phyloP scores from a whole-genome alignment of 257 asterid genomes.

The Plectranthus barbatus region DNA sequence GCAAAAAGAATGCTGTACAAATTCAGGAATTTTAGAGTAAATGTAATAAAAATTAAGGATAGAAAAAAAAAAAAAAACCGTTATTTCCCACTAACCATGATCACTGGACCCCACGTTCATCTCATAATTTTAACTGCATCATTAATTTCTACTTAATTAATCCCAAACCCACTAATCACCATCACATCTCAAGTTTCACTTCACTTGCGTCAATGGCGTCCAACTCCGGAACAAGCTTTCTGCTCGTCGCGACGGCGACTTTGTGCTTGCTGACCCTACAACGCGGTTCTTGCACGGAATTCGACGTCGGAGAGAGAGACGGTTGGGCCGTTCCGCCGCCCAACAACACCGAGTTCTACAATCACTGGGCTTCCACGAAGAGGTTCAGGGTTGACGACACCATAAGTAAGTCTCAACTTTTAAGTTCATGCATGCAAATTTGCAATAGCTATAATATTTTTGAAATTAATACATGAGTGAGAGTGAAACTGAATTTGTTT shows the following conservation, averaged over 20 bases:
- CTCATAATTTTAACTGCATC: conserved; percentile 8
- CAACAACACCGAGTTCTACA: conserved; percentile 32
- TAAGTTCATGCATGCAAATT: not conserved
- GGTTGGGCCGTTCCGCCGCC: conserved; percentile 58
- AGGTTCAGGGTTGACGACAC: conserved; percentile 55
- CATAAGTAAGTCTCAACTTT: conserved; percentile 61
- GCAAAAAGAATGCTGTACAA: no score
- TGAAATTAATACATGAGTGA: no score
- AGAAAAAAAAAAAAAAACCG: no score
- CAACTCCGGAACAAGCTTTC: conserved; percentile 1
- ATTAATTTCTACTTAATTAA: not conserved
- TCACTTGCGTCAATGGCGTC: conserved; percentile 13
- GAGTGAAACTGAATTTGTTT: not conserved
- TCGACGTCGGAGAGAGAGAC: conserved; percentile 39
- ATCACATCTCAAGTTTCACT: not conserved
- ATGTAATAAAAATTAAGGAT: no score
- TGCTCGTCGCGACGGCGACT: not conserved
- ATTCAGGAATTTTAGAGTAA: no score
- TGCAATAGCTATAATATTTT: not conserved
- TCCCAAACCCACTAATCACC: not conserved
- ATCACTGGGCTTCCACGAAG: conserved; percentile 58
- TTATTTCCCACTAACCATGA: conserved; percentile 27
- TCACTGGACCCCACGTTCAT: conserved; percentile 18
- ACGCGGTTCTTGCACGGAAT: conserved; percentile 31
- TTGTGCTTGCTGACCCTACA: not conserved